These are phyloP conservation scores for Coniochaeta ligniaria DNA, from an alignment of 2,329 filamentous ascomycete genomes.

Conservation along the genomic window DNA sequence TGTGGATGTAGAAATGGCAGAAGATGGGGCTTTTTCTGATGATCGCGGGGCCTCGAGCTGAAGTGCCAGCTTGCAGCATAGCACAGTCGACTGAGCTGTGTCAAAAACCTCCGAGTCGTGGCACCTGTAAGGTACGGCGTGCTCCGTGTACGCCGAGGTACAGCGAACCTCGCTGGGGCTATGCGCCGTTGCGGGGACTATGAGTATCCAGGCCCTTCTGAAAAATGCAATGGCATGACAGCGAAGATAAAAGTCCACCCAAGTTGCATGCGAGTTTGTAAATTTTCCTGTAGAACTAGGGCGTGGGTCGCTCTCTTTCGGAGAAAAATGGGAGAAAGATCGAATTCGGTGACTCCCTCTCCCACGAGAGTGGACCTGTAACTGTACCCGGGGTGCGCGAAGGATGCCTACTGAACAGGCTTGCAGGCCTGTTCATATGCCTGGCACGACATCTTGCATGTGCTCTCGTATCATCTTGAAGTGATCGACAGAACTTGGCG, in stretches of 20 bases:
- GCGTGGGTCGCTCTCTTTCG: not conserved
- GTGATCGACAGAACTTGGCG: not conserved
- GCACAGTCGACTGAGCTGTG: not conserved
- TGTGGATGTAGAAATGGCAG: not conserved
- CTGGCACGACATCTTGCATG: not conserved
- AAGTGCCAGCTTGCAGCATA: no score
- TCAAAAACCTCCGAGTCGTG: not conserved
- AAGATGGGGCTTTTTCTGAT: not conserved
- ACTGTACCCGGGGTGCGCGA: not conserved
- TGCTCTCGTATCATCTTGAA: not conserved
- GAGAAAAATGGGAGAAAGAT: not conserved
- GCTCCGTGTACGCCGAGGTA: not conserved
- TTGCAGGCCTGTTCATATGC: no score
- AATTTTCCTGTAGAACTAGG: not conserved
- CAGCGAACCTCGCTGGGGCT: not conserved
- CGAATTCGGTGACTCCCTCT: not conserved
- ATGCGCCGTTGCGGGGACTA: not conserved
- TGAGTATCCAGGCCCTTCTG: not conserved
- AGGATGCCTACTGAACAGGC: not conserved
- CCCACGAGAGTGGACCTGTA: not conserved
- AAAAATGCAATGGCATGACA: not conserved
- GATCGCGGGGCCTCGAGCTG: not conserved
- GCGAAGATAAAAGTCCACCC: not conserved
- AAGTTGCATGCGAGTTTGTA: not conserved
- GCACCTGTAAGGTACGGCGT: not conserved